Evolutionary conservation across 768 basidiomycete genomes (phyloP).

Genomic region (Mycena pura): DNA sequence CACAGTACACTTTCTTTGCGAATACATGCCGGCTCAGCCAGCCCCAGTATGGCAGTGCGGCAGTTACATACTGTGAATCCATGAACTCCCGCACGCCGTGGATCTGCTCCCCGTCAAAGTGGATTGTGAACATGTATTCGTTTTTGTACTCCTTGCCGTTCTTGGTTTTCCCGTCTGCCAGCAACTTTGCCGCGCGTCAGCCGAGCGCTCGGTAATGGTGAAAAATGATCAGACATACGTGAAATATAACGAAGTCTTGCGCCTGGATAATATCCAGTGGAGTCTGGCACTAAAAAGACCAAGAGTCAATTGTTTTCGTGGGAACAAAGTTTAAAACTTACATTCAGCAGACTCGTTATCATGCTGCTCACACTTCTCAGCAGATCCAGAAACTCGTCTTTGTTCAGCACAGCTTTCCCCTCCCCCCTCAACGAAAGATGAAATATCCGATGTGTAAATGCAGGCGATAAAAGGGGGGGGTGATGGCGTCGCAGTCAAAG

Average conservation of each 20-base stretch:
- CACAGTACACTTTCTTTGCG: slow-evolving; percentile 6
- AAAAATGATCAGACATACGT: slow-evolving; percentile 3
- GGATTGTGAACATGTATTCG: slow-evolving; percentile 13
- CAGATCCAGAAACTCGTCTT: slow-evolving; percentile 4
- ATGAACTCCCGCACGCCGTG: slow-evolving; percentile 2
- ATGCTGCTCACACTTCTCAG: slow-evolving; percentile 3
- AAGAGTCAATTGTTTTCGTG: not conserved
- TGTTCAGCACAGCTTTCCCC: slow-evolving; percentile 4
- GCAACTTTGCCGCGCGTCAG: slow-evolving; percentile 2
- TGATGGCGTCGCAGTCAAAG: not conserved
- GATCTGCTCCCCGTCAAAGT: slow-evolving; percentile 7
- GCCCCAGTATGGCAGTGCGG: not conserved
- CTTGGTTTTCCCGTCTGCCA: slow-evolving; percentile 1
- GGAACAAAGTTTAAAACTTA: not conserved
- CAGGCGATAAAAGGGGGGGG: not conserved
- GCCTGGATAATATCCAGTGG: slow-evolving; percentile 11
- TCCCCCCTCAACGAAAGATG: not conserved
- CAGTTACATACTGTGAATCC: slow-evolving; percentile 11
- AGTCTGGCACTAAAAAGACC: slow-evolving; percentile 1
- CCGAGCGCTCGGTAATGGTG: slow-evolving; percentile 1
- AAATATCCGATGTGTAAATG: slow-evolving; percentile 7
- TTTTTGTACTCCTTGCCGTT: slow-evolving; percentile 7
- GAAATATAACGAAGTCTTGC: slow-evolving; percentile 4
- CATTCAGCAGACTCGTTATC: slow-evolving; percentile 10
- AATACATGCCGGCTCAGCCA: slow-evolving; percentile 5